Conservation (phyloP, 192 early-diverging fungal species). For the Phycomyces nitens region DNA sequence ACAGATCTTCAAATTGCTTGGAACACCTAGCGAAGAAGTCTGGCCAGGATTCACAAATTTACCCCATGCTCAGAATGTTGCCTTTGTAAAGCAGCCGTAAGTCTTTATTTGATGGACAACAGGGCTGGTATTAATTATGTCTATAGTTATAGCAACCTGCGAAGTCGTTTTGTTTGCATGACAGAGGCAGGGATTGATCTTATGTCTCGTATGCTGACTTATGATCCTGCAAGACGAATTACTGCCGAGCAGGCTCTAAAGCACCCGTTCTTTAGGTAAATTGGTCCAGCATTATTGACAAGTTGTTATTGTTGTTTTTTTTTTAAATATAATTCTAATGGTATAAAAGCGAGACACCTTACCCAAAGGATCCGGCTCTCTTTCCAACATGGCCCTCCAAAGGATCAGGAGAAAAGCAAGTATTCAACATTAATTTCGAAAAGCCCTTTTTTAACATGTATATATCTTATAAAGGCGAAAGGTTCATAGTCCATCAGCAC, state of each 20-base stretch:
- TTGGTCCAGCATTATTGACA: too few species aligned
- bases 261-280: constrained; percentile 85
- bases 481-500: constrained; percentile 52
- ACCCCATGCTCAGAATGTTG: constrained; percentile 71
- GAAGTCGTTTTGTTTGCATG: constrained; percentile 50
- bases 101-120: constrained; percentile 1
- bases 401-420: constrained; percentile 52
- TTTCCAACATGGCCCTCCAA: constrained; percentile 94
- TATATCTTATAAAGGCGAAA: constrained; percentile 13
- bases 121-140: not conserved
- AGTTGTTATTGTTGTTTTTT: not conserved
- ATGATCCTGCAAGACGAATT: constrained; percentile 85
- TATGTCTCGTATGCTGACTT: constrained; percentile 67
- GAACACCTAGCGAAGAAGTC: constrained; percentile 73
- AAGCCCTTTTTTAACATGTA: not conserved
- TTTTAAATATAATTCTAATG: not conserved
- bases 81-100: constrained; percentile 63
- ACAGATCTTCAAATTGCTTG: constrained; percentile 83
- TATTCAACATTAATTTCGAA: not conserved
- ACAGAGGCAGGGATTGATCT: constrained; percentile 81
- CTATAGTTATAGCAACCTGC: constrained; percentile 40
- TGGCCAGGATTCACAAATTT: constrained; percentile 72
- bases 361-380: constrained; percentile 87
- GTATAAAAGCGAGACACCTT: constrained; percentile 62
- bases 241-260: constrained; percentile 85